phyloP scores from a whole-genome alignment of 2,329 filamentous ascomycete species.

The Diaporthe aspalathi region DNA sequence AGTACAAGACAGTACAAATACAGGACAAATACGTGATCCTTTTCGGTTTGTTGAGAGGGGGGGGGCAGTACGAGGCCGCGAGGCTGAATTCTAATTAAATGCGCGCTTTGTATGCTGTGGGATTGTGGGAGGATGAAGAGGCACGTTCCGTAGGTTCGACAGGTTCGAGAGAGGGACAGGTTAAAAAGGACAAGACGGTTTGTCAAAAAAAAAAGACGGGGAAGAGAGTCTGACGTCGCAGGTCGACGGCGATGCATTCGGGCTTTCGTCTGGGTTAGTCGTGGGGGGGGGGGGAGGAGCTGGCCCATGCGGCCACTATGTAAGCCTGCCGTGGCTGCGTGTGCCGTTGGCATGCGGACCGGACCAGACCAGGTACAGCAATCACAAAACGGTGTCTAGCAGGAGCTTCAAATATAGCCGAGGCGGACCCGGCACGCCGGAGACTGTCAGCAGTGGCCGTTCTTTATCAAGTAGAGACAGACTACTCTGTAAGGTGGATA shows the following conservation, averaged over 20 bases:
- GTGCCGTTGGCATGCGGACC: too few relatives aligned
- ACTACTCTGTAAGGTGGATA: too few relatives aligned
- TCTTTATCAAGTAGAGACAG: too few relatives aligned
- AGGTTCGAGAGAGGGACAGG: not conserved
- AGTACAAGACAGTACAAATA: conserved; percentile 1
- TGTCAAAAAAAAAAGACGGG: conserved; percentile 13
- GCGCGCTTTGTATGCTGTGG: conserved; percentile 17
- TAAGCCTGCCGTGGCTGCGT: not conserved
- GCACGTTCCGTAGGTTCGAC: not conserved
- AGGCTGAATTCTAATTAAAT: conserved; percentile 25
- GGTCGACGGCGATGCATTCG: conserved; percentile 18
- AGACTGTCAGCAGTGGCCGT: not conserved
- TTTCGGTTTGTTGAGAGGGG: not conserved
- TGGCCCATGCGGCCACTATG: conserved; percentile 9
- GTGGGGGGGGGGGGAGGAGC: not conserved
- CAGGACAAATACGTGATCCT: conserved; percentile 4
- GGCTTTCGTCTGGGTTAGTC: conserved; percentile 6
- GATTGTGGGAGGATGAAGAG: not conserved
- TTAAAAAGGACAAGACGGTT: not conserved
- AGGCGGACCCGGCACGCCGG: conserved; percentile 17
- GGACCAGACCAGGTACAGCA: too few relatives aligned
- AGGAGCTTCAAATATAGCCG: conserved; percentile 3
- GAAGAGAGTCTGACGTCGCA: conserved; percentile 13
- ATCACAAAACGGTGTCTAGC: too few relatives aligned
- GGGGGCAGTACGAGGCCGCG: not conserved